These are phyloP conservation scores for Phytophthora palmivora DNA, from an alignment of 352 stramenopile species.

Conservation along the genomic window DNA sequence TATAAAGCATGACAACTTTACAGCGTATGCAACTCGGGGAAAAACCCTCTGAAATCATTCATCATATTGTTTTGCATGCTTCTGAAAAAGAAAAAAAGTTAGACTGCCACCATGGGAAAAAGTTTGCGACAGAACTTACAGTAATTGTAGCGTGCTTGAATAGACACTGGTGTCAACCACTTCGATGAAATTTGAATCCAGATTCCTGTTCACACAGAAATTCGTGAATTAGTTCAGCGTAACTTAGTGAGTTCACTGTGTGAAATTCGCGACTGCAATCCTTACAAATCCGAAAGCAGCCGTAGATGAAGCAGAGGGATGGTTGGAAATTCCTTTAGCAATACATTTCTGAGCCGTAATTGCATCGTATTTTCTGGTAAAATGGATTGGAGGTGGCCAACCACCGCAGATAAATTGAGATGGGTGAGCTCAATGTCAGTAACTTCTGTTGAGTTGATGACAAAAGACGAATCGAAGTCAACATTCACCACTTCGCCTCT, in stretches of 20 bases:
- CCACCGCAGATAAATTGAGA: constrained; percentile 6
- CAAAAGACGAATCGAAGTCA: background rate
- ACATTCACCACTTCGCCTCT: background rate
- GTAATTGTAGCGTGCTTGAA: constrained; percentile 6
- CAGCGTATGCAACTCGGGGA: constrained; percentile 14
- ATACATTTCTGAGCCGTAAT: constrained; percentile 8
- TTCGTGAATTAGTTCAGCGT: background rate
- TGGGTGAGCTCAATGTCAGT: constrained; percentile 1
- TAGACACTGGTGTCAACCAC: background rate
- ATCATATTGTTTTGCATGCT: constrained; percentile 17
- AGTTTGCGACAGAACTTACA: background rate
- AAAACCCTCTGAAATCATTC: constrained; percentile 18
- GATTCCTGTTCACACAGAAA: constrained; percentile 15
- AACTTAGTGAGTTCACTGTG: too few relatives aligned
- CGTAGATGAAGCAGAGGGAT: background rate
- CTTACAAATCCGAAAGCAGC: constrained; percentile 12
- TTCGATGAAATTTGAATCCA: constrained; percentile 17
- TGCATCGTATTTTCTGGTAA: background rate
- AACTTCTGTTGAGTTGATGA: background rate
- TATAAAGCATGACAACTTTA: background rate
- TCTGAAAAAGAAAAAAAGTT: constrained; percentile 1
- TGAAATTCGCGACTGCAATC: background rate
- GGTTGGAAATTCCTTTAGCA: constrained; percentile 9
- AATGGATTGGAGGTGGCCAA: background rate
- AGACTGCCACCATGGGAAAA: background rate